Evolutionary conservation across 257 asterid species (phyloP), one percentile per base, ranked within the genome.

Genomic region (Solanum pennellii): DNA sequence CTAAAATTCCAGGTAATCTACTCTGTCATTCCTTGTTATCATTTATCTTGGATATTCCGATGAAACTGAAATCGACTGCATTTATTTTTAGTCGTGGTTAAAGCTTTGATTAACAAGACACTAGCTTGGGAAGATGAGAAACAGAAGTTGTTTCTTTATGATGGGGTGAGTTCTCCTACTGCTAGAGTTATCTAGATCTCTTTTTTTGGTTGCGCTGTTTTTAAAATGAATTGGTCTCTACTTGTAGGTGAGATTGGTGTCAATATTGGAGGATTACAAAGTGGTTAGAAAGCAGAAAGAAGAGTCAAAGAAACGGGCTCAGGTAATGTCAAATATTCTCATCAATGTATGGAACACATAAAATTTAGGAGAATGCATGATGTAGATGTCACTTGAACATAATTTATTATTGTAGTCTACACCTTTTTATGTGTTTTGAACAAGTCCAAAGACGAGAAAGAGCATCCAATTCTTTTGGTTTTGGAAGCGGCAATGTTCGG

Each of bases 241-340:
- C 80, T 56, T 85, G 83, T 93, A 96, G 99, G 98, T 91, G 90
- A 95, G 97, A 6, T 90, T 95, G 93, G 95, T 94, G 44, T 95
- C 98, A 39, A 94, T 94, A 90, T 88, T 97, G 89, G 98, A 93
- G 91, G 98, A 95, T 89, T 97, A 97, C 94, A 95, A 94, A 89
- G 91, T 88, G 89, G 89, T 94, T 83, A 93, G 98, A 88, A 91
- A 76, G 85, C 95, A 87, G 60, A 97, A 95, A 94, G 99, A 95
- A 89, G 96, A 94, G 90, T 94, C 90, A 88, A 95, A 94, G 90
- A 97, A 89, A 92, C 93, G 94, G 66, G 98, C 96, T 84, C 88
- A 95, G 97, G 99, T 96, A 92, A 90, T 82, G 69, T 49, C 69
- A 82, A 29, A 49, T 49, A 29, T 49, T 47, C 29, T 80, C 84